phyloP scores from a whole-genome alignment of 1,284 basidiomycete genomes.

The Papiliotrema laurentii region DNA sequence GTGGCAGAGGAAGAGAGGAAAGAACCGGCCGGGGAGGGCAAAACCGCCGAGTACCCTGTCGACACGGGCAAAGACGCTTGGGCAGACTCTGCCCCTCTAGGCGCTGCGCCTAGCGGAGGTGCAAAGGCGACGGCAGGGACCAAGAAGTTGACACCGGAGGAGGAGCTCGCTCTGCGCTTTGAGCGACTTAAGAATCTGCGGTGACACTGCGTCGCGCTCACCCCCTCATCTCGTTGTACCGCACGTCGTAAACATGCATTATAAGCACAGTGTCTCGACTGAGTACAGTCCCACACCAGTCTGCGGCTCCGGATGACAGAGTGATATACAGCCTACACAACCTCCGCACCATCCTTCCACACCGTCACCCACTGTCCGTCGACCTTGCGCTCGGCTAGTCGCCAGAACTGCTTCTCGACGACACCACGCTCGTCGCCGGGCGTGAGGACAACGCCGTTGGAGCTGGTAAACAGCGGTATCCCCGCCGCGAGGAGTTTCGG shows the following conservation, averaged over 20 bases:
- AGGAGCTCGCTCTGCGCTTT: conserved; percentile 42
- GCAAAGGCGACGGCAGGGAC: not conserved
- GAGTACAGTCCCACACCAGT: too few species aligned
- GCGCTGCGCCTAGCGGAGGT: not conserved
- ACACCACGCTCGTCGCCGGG: conserved; percentile 39
- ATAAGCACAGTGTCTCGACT: too few species aligned
- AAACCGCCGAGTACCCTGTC: not conserved
- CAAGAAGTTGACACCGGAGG: conserved; percentile 34
- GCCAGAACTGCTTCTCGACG: conserved; percentile 33
- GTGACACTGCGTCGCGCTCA: too few species aligned
- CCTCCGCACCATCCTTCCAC: conserved; percentile 36
- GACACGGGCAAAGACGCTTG: conserved; percentile 12
- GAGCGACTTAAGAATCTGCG: conserved; percentile 37
- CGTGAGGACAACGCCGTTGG: conserved; percentile 46
- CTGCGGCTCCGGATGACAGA: too few species aligned
- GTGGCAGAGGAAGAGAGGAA: not conserved
- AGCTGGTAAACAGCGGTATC: conserved; percentile 41
- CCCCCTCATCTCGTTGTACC: not conserved
- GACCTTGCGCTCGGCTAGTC: conserved; percentile 30
- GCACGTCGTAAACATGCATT: too few species aligned
- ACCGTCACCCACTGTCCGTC: conserved; percentile 21
- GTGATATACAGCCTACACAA: too few species aligned
- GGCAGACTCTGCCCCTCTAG: not conserved
- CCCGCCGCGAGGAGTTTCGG: conserved; percentile 26
- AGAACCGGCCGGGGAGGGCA: not conserved